Percentiles rank a stretch among this genome's conserved stretches.
Evolutionary conservation across 192 early-diverging fungal genomes (phyloP).

Genomic region (Radiomyces spectabilis): DNA sequence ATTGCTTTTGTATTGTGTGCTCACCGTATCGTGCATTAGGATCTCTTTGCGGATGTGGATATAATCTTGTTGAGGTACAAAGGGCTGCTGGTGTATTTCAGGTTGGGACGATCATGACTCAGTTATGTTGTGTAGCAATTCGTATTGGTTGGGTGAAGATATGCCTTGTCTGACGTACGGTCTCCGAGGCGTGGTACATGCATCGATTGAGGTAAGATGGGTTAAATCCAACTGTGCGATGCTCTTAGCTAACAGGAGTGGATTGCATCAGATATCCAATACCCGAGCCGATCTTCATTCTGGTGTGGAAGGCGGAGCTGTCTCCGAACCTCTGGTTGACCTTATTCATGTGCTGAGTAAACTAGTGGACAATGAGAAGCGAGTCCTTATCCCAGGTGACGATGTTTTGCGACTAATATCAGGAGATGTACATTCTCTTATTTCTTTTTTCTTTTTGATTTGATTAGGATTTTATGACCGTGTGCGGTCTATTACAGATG

Average conservation of each 20-base stretch:
- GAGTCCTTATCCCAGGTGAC: constrained; percentile 50
- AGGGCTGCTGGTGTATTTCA: neutral
- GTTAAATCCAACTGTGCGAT: too few species aligned
- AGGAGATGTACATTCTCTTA: neutral
- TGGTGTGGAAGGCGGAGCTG: constrained; percentile 65
- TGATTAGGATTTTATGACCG: constrained; percentile 55
- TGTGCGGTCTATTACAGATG: constrained; percentile 42
- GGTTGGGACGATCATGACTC: constrained; percentile 21
- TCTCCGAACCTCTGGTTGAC: constrained; percentile 60
- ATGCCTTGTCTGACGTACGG: constrained; percentile 76
- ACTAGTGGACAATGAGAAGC: constrained; percentile 42
- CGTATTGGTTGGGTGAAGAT: constrained; percentile 75
- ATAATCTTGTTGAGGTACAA: constrained; percentile 45
- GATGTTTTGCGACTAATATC: neutral
- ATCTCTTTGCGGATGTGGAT: constrained; percentile 42
- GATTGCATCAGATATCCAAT: constrained; percentile 23
- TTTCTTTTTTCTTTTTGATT: too few species aligned
- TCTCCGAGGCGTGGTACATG: constrained; percentile 66
- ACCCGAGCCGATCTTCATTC: constrained; percentile 61
- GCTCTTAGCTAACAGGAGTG: constrained; percentile 8
- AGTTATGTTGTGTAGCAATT: constrained; percentile 45
- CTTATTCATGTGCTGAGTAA: constrained; percentile 50
- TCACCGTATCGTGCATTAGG: constrained; percentile 5
- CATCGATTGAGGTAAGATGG: constrained; percentile 47
- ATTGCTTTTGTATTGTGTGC: neutral